These are phyloP conservation scores for Malassezia yamatoensis DNA, from an alignment of 1,284 basidiomycete genomes.

Conservation along the genomic window DNA sequence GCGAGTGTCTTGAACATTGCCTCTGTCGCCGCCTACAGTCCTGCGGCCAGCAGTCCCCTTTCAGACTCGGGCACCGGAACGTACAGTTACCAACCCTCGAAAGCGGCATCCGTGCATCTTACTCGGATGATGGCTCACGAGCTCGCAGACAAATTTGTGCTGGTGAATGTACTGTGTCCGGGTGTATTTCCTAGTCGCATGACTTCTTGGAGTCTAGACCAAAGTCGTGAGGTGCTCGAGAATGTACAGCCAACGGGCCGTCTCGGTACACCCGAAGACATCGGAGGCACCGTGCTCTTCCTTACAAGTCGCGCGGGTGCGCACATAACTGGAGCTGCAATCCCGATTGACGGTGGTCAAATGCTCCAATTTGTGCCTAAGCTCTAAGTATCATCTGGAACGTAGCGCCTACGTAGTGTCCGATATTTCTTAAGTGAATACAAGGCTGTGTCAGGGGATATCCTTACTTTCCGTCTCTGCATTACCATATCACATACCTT, in stretches of 20 bases:
- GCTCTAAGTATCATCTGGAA: conserved; percentile 2
- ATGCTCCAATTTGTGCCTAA: conserved; percentile 34
- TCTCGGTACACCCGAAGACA: conserved; percentile 60
- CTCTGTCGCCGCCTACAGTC: conserved; percentile 59
- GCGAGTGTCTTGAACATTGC: conserved; percentile 63
- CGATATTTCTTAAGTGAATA: conserved; percentile 46
- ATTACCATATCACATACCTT: conserved; percentile 23
- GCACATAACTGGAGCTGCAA: conserved; percentile 65
- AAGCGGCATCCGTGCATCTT: conserved; percentile 65
- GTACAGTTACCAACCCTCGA: conserved; percentile 66
- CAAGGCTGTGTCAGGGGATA: conserved; percentile 16
- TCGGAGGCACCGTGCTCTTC: conserved; percentile 66
- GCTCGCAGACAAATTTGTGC: conserved; percentile 52
- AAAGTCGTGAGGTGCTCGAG: conserved; percentile 49
- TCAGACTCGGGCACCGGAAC: conserved; percentile 59
- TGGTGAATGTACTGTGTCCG: conserved; percentile 73
- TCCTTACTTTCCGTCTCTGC: conserved; percentile 34
- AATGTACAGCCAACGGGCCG: conserved; percentile 50
- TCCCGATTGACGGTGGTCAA: conserved; percentile 59
- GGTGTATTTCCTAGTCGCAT: conserved; percentile 74
- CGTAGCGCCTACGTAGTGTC: conserved; percentile 28
- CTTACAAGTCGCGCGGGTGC: conserved; percentile 62
- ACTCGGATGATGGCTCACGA: conserved; percentile 64
- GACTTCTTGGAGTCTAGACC: conserved; percentile 64
- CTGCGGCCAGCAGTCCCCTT: conserved; percentile 53